Evolutionary conservation across 768 basidiomycete genomes (phyloP).

Genomic region (Megacollybia marginata): DNA sequence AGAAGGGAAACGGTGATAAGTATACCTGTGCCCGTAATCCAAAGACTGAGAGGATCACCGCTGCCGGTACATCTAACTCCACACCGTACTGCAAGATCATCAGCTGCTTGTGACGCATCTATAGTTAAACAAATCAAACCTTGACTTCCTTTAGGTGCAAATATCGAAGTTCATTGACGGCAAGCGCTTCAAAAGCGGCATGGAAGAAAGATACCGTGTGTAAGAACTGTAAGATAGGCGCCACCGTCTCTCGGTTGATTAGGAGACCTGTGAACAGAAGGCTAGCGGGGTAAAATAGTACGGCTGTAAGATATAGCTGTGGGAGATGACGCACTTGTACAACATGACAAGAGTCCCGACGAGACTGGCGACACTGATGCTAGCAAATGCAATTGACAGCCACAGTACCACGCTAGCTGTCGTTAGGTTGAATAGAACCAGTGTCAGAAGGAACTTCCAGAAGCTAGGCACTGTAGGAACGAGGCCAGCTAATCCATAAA

Average conservation of each 20-base stretch:
- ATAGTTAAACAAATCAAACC: constrained; percentile 35
- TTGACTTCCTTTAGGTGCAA: constrained; percentile 87
- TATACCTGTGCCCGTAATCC: constrained; percentile 79
- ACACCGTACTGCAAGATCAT: constrained; percentile 71
- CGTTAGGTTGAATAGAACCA: constrained; percentile 95
- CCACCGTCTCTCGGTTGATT: constrained; percentile 87
- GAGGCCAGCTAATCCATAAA: constrained; percentile 91
- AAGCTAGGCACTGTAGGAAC: constrained; percentile 85
- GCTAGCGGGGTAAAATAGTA: constrained; percentile 30
- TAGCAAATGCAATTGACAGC: constrained; percentile 84
- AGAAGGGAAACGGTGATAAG: constrained; percentile 10
- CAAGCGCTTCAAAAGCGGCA: constrained; percentile 93
- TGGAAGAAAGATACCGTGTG: constrained; percentile 97
- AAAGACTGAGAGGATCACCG: constrained; percentile 90
- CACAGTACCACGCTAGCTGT: constrained; percentile 89
- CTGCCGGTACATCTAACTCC: constrained; percentile 93
- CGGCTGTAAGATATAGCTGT: constrained; percentile 5
- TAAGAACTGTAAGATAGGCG: constrained; percentile 69
- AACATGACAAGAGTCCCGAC: constrained; percentile 96
- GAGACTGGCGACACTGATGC: constrained; percentile 82
- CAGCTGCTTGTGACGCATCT: neutral
- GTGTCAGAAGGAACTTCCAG: constrained; percentile 97
- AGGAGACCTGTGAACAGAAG: constrained; percentile 92
- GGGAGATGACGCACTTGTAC: constrained; percentile 71
- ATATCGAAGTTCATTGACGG: constrained; percentile 96